These are phyloP conservation scores for Xylaria bambusicola DNA, from an alignment of 495 filamentous ascomycete species.

Conservation along the genomic window DNA sequence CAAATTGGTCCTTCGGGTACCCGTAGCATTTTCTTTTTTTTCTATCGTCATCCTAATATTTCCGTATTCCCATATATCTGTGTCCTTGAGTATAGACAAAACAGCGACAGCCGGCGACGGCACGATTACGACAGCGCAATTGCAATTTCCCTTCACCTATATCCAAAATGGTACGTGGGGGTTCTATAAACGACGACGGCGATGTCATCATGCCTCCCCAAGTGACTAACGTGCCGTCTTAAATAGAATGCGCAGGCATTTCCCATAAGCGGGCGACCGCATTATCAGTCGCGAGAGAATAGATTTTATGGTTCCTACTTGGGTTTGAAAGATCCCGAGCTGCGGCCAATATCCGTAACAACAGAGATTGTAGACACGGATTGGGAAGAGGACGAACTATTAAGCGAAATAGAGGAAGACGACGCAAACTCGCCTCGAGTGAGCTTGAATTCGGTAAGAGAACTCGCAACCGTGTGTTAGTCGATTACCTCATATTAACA, in stretches of 20 bases:
- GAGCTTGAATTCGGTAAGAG: slow-evolving; percentile 67
- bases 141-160: slow-evolving; percentile 14
- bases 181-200: neutral
- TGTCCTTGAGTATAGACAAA: slow-evolving; percentile 30
- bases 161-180: slow-evolving; percentile 30
- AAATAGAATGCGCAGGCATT: slow-evolving; percentile 30
- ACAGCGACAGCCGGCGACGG: slow-evolving; percentile 41
- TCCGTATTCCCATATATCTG: slow-evolving; percentile 31
- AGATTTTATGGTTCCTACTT: slow-evolving; percentile 50
- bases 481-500: slow-evolving; percentile 26
- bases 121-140: slow-evolving; percentile 29
- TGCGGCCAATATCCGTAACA: slow-evolving; percentile 60
- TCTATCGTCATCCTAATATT: slow-evolving; percentile 27
- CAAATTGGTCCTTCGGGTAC: slow-evolving; percentile 28
- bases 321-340: slow-evolving; percentile 42
- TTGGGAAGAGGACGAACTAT: slow-evolving; percentile 60
- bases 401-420: slow-evolving; percentile 56
- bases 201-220: neutral
- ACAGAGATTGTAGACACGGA: slow-evolving; percentile 79
- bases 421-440: slow-evolving; percentile 60
- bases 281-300: slow-evolving; percentile 54
- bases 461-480: neutral
- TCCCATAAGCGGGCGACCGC: slow-evolving; percentile 33
- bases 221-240: slow-evolving; percentile 10
- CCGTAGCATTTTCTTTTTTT: slow-evolving; percentile 32